Base-by-base conservation (phyloP, 164 flowering plant species). In the Stephania yunnanensis region DNA sequence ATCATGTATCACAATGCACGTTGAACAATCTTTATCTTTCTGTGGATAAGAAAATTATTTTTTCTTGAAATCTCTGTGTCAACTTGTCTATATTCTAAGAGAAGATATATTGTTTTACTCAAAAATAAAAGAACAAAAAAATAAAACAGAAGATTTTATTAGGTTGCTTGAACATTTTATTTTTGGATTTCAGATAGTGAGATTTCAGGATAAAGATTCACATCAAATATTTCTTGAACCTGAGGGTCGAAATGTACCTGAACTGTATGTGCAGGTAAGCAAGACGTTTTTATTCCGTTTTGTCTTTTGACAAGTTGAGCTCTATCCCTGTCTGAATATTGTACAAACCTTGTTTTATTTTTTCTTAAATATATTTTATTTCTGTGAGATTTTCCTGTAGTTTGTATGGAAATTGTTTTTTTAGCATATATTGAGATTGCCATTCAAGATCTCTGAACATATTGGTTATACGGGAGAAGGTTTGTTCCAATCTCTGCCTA, bases 181-280 rank as follows among this genome's bases (percentile, higher is more conserved):
- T 71, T 69, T 70, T 74, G 42, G 64, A 31, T 66, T 82, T 55
- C 85, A 95, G 99, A 91, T 95, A 81, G 99, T 95, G 44, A 87
- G 98, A 77, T 95, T 95, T 85, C 84, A 93, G 81, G 98, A 93
- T 80, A 95, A 93, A 81, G 98, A 93, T 77, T 95, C 98, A 46
- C 98, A 95, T 86, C 99, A 93, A 75, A 93, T 93, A 73, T 95
- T 95, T 85, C 96, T 93, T 76, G 99, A 93, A 81, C 97, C 99
- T 15, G 97, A 95, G 79, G 97, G 99, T 52, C 88, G 99, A 68
- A 82, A 36, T 80, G 99, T 95, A 71, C 97, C 97, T 46, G 99
- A 95, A 80, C 93, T 95, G 69, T 95, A 95, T 82, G 99, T 95
- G 74, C 99, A 92, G 99, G 97, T 95, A 19, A 58, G 19, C 64